Conservation (phyloP, 768 basidiomycete genomes). For the Gymnopilus dilepis region DNA sequence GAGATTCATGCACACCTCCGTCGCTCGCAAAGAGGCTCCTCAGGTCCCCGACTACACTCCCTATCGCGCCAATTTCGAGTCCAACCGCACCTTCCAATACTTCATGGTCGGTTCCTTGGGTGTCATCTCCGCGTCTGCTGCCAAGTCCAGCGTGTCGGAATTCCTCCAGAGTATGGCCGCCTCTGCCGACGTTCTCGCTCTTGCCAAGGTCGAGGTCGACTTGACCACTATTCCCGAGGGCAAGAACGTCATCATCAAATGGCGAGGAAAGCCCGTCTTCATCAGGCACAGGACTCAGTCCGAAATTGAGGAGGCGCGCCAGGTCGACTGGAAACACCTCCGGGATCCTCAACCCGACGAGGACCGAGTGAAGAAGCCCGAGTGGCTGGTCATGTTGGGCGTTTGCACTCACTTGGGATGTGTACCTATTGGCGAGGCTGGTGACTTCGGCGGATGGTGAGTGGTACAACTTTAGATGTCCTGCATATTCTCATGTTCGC, state of each 20-base stretch:
- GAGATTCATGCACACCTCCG: slow-evolving; percentile 81
- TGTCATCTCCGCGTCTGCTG: slow-evolving; percentile 90
- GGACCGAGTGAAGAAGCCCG: slow-evolving; percentile 88
- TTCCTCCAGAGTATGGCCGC: slow-evolving; percentile 97
- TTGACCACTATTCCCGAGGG: slow-evolving; percentile 91
- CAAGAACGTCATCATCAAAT: slow-evolving; percentile 97
- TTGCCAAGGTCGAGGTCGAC: slow-evolving; percentile 97
- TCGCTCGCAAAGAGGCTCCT: slow-evolving; percentile 68
- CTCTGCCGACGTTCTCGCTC: slow-evolving; percentile 95
- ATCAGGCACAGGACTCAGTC: slow-evolving; percentile 92
- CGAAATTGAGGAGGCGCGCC: slow-evolving; percentile 94
- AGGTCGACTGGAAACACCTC: slow-evolving; percentile 81
- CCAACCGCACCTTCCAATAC: slow-evolving; percentile 82
- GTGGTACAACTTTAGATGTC: slow-evolving; percentile 31
- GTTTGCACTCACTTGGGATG: slow-evolving; percentile 99
- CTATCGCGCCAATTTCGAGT: slow-evolving; percentile 73
- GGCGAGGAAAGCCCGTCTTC: slow-evolving; percentile 99
- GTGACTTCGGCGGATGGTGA: slow-evolving; percentile 97
- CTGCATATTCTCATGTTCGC: slow-evolving; percentile 5
- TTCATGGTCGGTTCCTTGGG: slow-evolving; percentile 93
- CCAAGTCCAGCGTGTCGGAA: slow-evolving; percentile 92
- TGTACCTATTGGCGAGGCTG: slow-evolving; percentile 97
- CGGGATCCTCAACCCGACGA: slow-evolving; percentile 95
- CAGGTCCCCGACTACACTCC: slow-evolving; percentile 88
- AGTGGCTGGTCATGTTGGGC: slow-evolving; percentile 93